Evolutionary conservation across 2,329 filamentous ascomycete species (phyloP).

Genomic region (Microcyclospora tardicrescens): DNA sequence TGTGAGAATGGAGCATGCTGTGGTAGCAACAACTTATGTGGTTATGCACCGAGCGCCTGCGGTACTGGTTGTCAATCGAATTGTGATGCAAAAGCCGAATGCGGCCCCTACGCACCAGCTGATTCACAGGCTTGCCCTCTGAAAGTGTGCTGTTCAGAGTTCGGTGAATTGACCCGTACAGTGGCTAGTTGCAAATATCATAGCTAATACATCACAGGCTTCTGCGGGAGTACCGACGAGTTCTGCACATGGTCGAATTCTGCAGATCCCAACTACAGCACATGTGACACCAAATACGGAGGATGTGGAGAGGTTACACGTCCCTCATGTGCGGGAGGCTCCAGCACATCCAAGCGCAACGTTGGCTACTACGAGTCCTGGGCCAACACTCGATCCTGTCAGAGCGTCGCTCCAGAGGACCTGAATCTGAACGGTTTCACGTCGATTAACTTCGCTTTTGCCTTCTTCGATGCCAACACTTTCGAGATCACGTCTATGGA

Average conservation of each 20-base stretch:
- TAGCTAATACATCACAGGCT: too few species aligned
- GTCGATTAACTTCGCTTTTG: constrained; percentile 6
- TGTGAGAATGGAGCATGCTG: too few species aligned
- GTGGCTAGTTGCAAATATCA: too few species aligned
- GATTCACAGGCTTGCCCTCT: constrained; percentile 7
- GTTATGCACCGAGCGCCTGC: too few species aligned
- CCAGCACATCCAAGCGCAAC: background rate
- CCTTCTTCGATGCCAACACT: background rate
- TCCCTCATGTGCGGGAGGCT: background rate
- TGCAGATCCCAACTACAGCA: too few species aligned
- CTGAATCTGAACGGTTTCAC: constrained; percentile 5
- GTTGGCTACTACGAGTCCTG: constrained; percentile 13
- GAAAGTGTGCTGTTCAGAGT: constrained; percentile 11
- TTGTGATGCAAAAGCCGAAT: constrained; percentile 9
- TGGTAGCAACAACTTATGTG: too few species aligned
- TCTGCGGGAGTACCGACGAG: constrained; percentile 6
- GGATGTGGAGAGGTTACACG: constrained; percentile 5
- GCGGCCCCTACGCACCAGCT: constrained; percentile 5
- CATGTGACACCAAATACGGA: background rate
- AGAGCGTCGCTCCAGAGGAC: constrained; percentile 2
- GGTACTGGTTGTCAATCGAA: constrained; percentile 2
- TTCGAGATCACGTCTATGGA: background rate
- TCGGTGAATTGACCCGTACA: too few species aligned
- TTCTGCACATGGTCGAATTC: constrained; percentile 4
- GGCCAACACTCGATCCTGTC: constrained; percentile 6